phyloP scores from a whole-genome alignment of 805 yeast species.

The Starmera pachycereana region DNA sequence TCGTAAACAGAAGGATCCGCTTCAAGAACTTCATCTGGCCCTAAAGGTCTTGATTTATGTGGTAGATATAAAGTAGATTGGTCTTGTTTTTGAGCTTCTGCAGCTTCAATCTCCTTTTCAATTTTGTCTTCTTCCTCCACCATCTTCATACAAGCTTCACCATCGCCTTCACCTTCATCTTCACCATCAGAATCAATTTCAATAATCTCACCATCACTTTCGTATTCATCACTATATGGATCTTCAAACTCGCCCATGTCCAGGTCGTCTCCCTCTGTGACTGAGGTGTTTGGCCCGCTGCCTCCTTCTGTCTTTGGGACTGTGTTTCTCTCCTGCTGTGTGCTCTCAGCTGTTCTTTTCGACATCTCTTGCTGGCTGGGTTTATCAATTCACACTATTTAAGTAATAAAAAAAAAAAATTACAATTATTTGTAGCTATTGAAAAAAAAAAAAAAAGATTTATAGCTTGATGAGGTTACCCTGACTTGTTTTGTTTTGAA shows the following conservation, averaged over 20 bases:
- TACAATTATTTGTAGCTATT: too few species aligned
- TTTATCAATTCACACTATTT: neutral
- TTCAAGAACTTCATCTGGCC: constrained; percentile 91
- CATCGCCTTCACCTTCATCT: constrained; percentile 28
- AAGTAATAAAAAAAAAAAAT: neutral
- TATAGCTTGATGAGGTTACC: neutral
- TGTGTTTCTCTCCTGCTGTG: constrained; percentile 12
- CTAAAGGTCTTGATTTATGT: constrained; percentile 79
- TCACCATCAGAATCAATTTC: constrained; percentile 62
- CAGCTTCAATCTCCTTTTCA: constrained; percentile 23
- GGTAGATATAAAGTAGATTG: constrained; percentile 65
- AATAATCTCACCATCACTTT: constrained; percentile 82
- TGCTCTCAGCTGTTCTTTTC: constrained; percentile 17
- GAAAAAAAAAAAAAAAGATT: neutral
- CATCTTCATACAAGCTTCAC: constrained; percentile 23
- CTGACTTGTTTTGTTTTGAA: neutral
- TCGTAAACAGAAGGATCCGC: constrained; percentile 95
- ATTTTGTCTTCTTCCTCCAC: too few species aligned
- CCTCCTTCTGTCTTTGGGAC: constrained; percentile 11
- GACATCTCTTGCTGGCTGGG: constrained; percentile 11
- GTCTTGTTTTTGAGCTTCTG: constrained; percentile 25
- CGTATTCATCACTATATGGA: constrained; percentile 84
- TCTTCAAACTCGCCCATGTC: constrained; percentile 84
- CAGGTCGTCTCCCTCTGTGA: constrained; percentile 27
- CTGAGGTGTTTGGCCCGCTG: constrained; percentile 9